Conservation (phyloP, 192 early-diverging fungal genomes). For the Backusella psychrophila region DNA sequence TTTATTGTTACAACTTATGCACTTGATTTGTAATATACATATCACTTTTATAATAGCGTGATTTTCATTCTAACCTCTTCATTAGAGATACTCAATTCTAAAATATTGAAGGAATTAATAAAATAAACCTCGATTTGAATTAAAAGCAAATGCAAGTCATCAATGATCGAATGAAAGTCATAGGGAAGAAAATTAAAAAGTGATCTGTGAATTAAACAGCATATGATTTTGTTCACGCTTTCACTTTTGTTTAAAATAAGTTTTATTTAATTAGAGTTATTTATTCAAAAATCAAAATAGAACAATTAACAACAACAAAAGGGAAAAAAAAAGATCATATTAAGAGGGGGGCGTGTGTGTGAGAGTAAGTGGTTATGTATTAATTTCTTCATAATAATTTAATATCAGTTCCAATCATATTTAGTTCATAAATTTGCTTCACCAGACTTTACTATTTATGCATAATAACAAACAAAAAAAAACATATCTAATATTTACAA, state of each 20-base stretch:
- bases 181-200: neutral
- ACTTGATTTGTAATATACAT: neutral
- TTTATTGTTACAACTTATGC: neutral
- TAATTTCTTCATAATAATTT: conserved; percentile 4
- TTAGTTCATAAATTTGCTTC: neutral
- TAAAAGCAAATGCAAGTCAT: neutral
- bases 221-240: neutral
- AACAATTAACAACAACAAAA: neutral
- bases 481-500: conserved; percentile 6
- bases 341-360: neutral
- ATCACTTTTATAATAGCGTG: neutral
- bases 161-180: neutral
- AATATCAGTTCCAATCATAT: conserved; percentile 1
- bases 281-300: neutral
- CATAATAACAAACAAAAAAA: neutral
- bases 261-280: neutral
- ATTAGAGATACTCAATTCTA: neutral
- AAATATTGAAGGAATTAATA: neutral
- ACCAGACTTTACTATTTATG: neutral
- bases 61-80: neutral
- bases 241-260: neutral
- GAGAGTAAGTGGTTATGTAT: neutral
- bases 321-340: neutral
- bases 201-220: neutral
- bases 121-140: neutral